Percentiles rank a stretch among this genome's conserved stretches.
Evolutionary conservation across 768 basidiomycete species (phyloP).

Genomic region (Suillus americanus): DNA sequence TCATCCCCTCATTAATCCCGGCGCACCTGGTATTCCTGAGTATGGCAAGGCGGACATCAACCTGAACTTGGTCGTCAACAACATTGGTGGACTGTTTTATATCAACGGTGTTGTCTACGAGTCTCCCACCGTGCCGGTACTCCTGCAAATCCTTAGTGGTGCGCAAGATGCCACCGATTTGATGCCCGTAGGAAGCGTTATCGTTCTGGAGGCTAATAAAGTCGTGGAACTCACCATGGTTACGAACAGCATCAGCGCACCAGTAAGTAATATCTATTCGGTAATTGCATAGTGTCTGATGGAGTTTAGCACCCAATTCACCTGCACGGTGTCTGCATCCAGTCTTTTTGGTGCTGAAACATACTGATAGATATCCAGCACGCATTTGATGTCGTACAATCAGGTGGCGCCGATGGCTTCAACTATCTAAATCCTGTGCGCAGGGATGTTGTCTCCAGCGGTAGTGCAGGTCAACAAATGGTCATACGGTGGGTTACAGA

Average conservation of each 20-base stretch:
- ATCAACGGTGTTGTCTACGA: background rate
- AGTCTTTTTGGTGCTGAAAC: background rate
- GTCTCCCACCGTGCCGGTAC: background rate
- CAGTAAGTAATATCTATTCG: background rate
- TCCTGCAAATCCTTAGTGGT: background rate
- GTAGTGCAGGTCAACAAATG: slow-evolving; percentile 38
- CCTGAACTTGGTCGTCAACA: background rate
- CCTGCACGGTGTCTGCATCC: background rate
- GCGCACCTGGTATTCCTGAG: background rate
- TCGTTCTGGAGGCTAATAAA: slow-evolving; percentile 23
- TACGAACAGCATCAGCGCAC: background rate
- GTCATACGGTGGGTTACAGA: slow-evolving; percentile 60
- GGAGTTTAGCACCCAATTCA: background rate
- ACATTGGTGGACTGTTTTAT: background rate
- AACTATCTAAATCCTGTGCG: slow-evolving; percentile 40
- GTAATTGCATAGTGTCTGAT: background rate
- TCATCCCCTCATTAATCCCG: background rate
- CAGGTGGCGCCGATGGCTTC: slow-evolving; percentile 22
- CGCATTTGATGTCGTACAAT: slow-evolving; percentile 24
- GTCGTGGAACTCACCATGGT: slow-evolving; percentile 27
- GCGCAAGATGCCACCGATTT: slow-evolving; percentile 31
- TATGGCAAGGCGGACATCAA: background rate
- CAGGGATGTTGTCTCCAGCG: slow-evolving; percentile 30
- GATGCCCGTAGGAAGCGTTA: slow-evolving; percentile 38
- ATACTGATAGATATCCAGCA: background rate